These are phyloP conservation scores for Aspergillus incahuasiensis DNA, from an alignment of 495 filamentous ascomycete genomes.

Conservation along the genomic window DNA sequence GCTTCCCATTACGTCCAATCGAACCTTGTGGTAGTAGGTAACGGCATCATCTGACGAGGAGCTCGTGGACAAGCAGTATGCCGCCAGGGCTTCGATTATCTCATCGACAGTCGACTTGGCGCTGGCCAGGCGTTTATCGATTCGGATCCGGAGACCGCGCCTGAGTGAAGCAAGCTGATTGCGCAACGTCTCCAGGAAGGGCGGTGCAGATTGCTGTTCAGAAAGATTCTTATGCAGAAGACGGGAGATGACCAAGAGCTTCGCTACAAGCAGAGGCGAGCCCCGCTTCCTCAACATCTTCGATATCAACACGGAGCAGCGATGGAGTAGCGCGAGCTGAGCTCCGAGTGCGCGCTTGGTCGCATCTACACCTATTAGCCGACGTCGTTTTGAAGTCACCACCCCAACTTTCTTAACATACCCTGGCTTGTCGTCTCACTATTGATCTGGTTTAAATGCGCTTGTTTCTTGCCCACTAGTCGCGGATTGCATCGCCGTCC, in stretches of 20 bases:
- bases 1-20: slow-evolving; percentile 59
- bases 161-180: slow-evolving; percentile 58
- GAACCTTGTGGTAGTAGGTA: slow-evolving; percentile 71
- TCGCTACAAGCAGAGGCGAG: slow-evolving; percentile 65
- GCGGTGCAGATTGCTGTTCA: slow-evolving; percentile 44
- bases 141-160: slow-evolving; percentile 55
- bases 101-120: slow-evolving; percentile 43
- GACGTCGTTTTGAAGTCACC: slow-evolving; percentile 6
- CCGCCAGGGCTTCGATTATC: slow-evolving; percentile 68
- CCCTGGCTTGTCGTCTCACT: slow-evolving; percentile 40
- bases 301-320: slow-evolving; percentile 49
- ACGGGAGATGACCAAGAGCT: slow-evolving; percentile 74
- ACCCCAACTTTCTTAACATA: slow-evolving; percentile 29
- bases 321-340: slow-evolving; percentile 59
- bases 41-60: slow-evolving; percentile 78
- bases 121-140: slow-evolving; percentile 63
- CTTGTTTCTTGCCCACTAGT: slow-evolving; percentile 61
- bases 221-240: slow-evolving; percentile 64
- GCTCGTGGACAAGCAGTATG: slow-evolving; percentile 78
- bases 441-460: slow-evolving; percentile 58
- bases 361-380: slow-evolving; percentile 41
- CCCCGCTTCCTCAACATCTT: slow-evolving; percentile 54
- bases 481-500: slow-evolving; percentile 73
- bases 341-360: slow-evolving; percentile 54
- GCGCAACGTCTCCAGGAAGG: slow-evolving; percentile 57